Percentiles rank a stretch among this genome's conserved stretches.
These are phyloP conservation scores for Aschersonia sp. DNA, from an alignment of 2,329 filamentous ascomycete species.

Conservation along the genomic window DNA sequence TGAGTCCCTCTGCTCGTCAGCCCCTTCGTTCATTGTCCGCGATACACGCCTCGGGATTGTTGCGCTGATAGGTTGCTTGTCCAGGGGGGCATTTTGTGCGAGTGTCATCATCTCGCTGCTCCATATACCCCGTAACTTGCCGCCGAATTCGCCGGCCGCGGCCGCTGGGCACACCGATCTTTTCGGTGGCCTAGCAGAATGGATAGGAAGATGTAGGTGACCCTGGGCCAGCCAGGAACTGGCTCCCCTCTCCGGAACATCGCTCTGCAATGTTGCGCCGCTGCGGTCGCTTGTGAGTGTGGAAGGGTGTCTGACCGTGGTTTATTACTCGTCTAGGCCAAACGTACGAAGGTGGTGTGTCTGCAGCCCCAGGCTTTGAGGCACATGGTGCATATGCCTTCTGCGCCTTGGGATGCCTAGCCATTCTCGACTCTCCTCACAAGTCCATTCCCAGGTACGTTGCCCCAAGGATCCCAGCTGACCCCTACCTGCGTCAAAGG, in stretches of 20 bases:
- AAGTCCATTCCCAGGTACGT: slow-evolving; percentile 57
- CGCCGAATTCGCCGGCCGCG: slow-evolving; percentile 54
- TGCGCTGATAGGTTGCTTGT: slow-evolving; percentile 3
- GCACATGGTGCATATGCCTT: slow-evolving; percentile 96
- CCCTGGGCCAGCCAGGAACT: neutral
- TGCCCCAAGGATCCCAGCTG: neutral
- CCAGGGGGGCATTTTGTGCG: slow-evolving; percentile 80
- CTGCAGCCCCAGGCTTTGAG: slow-evolving; percentile 70
- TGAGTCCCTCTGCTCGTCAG: slow-evolving; percentile 14
- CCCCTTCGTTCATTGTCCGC: slow-evolving; percentile 1
- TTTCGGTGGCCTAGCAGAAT: slow-evolving; percentile 60
- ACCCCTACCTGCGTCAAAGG: neutral
- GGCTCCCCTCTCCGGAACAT: neutral
- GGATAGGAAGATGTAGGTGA: slow-evolving; percentile 62
- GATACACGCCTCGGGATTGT: slow-evolving; percentile 6
- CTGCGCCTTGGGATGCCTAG: slow-evolving; percentile 78
- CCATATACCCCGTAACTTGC: slow-evolving; percentile 66
- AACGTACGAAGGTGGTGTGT: slow-evolving; percentile 90
- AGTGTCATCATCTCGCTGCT: slow-evolving; percentile 72
- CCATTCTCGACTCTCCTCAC: slow-evolving; percentile 69
- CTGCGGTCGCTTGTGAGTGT: neutral
- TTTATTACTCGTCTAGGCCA: slow-evolving; percentile 41
- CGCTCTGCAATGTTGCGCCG: slow-evolving; percentile 4
- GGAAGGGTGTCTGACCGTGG: neutral
- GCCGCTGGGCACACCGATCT: slow-evolving; percentile 48